Percentiles rank a stretch among this genome's conserved stretches.
These are phyloP conservation scores for sorghum (Sorghum bicolor) DNA, from an alignment of 176 grass and related monocot species.

Conservation along the genomic window DNA sequence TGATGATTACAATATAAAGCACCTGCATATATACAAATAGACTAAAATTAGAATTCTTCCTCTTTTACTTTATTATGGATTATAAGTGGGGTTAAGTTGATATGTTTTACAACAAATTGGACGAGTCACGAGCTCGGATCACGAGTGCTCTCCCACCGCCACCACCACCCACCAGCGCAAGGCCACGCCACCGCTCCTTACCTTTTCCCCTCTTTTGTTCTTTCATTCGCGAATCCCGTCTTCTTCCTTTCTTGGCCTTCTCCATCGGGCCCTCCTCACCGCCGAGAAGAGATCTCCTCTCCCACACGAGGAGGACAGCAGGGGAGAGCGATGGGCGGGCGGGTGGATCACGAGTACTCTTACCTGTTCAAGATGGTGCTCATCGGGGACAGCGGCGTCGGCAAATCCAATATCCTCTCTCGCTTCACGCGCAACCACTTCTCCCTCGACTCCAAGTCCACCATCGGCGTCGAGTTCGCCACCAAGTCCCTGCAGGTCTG, in stretches of 20 bases:
- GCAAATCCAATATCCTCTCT: slow-evolving; percentile 87
- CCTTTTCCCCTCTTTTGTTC: not conserved
- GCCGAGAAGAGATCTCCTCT: not conserved
- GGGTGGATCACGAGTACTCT: slow-evolving; percentile 82
- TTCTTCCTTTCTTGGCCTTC: slow-evolving; percentile 1
- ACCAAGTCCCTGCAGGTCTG: slow-evolving; percentile 72
- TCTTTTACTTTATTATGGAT: too few relatives aligned
- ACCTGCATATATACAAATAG: too few relatives aligned
- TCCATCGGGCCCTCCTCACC: not conserved
- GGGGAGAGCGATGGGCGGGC: slow-evolving; percentile 35
- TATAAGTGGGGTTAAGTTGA: too few relatives aligned
- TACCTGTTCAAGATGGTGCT: slow-evolving; percentile 95
- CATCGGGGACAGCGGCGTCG: slow-evolving; percentile 83
- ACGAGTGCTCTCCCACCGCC: not conserved
- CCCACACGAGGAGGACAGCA: not conserved
- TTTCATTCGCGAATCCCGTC: not conserved
- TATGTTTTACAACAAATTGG: too few relatives aligned
- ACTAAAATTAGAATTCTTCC: too few relatives aligned
- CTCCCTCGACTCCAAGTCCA: slow-evolving; percentile 86
- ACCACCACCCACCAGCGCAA: not conserved
- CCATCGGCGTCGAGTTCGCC: slow-evolving; percentile 90
- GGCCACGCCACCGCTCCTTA: not conserved
- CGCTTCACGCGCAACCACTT: slow-evolving; percentile 87
- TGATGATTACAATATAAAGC: too few relatives aligned
- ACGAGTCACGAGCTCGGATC: not conserved